A percentile compares a stretch with the other conserved stretches of the same genome.
Evolutionary conservation across 1,139 yeast genomes (phyloP).

Genomic region (Candida sp.): DNA sequence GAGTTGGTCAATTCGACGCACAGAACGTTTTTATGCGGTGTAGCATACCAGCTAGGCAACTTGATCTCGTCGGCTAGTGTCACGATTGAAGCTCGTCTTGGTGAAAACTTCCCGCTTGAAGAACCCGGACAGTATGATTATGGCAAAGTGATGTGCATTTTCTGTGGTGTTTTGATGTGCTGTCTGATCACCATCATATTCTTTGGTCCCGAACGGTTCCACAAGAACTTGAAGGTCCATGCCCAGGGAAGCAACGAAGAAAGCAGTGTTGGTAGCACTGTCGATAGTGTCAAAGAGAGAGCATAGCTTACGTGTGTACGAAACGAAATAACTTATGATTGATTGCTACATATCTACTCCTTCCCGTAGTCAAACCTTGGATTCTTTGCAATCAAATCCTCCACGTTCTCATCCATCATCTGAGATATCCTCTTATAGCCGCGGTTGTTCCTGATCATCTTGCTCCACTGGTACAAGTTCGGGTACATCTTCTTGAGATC

Average conservation of each 20-base stretch:
- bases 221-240: conserved; percentile 9
- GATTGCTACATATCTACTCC: too few relatives aligned
- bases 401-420: too few relatives aligned
- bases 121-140: conserved; percentile 30
- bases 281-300: conserved; percentile 4
- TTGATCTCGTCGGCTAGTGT: conserved; percentile 39
- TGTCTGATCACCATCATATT: conserved; percentile 29
- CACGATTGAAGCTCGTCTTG: conserved; percentile 40
- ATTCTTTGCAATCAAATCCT: too few relatives aligned
- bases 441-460: too few relatives aligned
- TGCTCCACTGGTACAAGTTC: too few relatives aligned
- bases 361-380: too few relatives aligned
- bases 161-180: conserved; percentile 39
- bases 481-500: conserved; percentile 33
- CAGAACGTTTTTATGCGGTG: conserved; percentile 40
- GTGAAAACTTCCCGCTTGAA: conserved; percentile 33
- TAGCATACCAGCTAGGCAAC: conserved; percentile 44
- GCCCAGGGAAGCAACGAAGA: neutral
- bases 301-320: too few relatives aligned
- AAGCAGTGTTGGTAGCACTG: neutral
- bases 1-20: conserved; percentile 41
- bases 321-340: too few relatives aligned
- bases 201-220: conserved; percentile 39
- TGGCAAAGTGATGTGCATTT: conserved; percentile 43
- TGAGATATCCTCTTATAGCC: too few relatives aligned